phyloP scores from a whole-genome alignment of 495 filamentous ascomycete species.

The Massariosphaeria phaeospora region DNA sequence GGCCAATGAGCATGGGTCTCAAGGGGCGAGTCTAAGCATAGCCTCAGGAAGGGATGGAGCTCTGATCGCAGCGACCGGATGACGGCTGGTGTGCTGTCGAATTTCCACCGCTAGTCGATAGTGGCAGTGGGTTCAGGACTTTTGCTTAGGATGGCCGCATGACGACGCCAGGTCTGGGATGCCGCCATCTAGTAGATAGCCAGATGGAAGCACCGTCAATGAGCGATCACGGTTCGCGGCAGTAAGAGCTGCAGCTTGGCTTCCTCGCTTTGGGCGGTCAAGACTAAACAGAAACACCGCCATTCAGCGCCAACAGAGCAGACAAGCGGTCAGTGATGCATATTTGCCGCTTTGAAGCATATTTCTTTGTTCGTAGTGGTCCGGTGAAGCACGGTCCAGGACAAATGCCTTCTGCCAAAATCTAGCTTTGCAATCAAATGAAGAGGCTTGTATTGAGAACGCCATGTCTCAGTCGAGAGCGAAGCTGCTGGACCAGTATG shows the following conservation, averaged over 20 bases:
- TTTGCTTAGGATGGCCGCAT: constrained; percentile 2
- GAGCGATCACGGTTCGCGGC: constrained; percentile 16
- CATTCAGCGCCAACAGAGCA: constrained; percentile 1
- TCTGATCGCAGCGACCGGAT: constrained; percentile 12
- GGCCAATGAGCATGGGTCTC: neutral
- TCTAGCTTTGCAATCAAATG: neutral
- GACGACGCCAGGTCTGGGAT: constrained; percentile 5
- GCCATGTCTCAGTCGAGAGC: neutral
- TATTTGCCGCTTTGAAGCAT: constrained; percentile 7
- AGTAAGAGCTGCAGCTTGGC: constrained; percentile 16
- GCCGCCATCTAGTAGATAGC: constrained; percentile 9
- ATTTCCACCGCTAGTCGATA: constrained; percentile 11
- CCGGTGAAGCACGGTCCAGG: constrained; percentile 23
- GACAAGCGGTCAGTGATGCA: constrained; percentile 24
- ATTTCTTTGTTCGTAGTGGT: constrained; percentile 26
- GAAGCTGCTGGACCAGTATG: too few species aligned
- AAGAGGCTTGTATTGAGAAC: neutral
- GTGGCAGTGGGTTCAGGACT: neutral
- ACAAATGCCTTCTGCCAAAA: constrained; percentile 1
- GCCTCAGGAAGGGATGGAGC: neutral
- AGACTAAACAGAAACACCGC: constrained; percentile 23
- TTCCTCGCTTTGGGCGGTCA: constrained; percentile 20
- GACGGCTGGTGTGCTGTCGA: constrained; percentile 10
- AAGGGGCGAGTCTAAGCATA: neutral
- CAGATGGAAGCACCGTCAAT: neutral